Evolutionary conservation across 768 basidiomycete species (phyloP).

Genomic region (Tylopilus cervinicoccineus): DNA sequence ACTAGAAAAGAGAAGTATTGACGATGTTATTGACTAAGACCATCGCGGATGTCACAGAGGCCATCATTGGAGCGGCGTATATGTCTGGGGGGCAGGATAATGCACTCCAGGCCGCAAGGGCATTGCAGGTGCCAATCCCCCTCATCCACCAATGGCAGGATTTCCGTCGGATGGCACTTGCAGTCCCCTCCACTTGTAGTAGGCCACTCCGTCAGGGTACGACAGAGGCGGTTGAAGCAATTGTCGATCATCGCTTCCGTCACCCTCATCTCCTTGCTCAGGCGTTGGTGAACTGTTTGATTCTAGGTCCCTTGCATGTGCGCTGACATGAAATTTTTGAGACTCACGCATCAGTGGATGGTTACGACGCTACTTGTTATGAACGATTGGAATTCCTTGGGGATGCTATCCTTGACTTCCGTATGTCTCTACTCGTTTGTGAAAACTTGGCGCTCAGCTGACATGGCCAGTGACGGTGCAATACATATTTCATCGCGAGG

Average conservation of each 20-base stretch:
- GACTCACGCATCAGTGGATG: constrained; percentile 66
- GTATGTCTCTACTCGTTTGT: constrained; percentile 40
- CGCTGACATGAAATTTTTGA: constrained; percentile 29
- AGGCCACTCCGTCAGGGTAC: constrained; percentile 46
- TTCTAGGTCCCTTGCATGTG: not conserved
- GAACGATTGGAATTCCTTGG: constrained; percentile 84
- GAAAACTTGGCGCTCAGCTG: not conserved
- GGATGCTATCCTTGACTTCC: constrained; percentile 80
- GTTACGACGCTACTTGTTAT: constrained; percentile 54
- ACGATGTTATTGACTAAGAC: constrained; percentile 41
- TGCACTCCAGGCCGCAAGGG: constrained; percentile 62
- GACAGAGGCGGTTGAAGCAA: constrained; percentile 53
- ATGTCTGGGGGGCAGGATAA: constrained; percentile 65
- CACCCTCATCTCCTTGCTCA: constrained; percentile 63
- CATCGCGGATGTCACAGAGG: constrained; percentile 81
- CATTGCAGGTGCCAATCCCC: constrained; percentile 61
- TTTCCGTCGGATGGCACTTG: constrained; percentile 46
- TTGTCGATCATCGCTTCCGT: constrained; percentile 61
- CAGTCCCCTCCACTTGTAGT: constrained; percentile 40
- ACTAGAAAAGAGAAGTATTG: constrained; percentile 4
- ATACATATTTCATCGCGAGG: constrained; percentile 63
- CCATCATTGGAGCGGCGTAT: constrained; percentile 80
- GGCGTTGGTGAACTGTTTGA: constrained; percentile 54
- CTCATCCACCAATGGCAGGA: constrained; percentile 69
- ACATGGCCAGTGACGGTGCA: constrained; percentile 60